phyloP scores from a whole-genome alignment of 768 basidiomycete genomes.

The Phlebiopsis gigantea region DNA sequence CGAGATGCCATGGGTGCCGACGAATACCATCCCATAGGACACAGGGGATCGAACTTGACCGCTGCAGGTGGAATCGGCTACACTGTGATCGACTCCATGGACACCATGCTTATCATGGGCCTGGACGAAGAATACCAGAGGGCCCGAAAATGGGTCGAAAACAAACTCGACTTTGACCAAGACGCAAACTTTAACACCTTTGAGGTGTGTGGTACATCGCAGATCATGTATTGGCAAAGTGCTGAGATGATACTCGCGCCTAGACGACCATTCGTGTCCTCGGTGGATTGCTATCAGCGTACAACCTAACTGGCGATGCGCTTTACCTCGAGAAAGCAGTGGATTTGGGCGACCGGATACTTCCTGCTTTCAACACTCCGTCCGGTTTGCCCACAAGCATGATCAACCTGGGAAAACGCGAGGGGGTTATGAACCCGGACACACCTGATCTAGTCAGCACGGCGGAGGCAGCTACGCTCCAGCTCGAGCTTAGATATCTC shows the following conservation, averaged over 20 bases:
- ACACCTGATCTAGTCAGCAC: conserved; percentile 64
- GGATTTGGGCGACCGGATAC: conserved; percentile 82
- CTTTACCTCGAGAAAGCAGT: conserved; percentile 72
- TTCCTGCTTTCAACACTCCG: conserved; percentile 77
- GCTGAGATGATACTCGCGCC: background rate
- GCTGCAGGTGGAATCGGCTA: conserved; percentile 78
- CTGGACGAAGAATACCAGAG: conserved; percentile 73
- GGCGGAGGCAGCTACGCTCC: conserved; percentile 84
- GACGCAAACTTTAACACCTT: conserved; percentile 85
- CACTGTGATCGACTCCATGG: conserved; percentile 83
- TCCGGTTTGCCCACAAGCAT: conserved; percentile 78
- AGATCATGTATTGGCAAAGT: background rate
- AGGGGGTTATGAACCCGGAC: conserved; percentile 57
- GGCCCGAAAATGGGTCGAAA: conserved; percentile 72
- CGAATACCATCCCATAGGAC: conserved; percentile 84
- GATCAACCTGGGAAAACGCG: conserved; percentile 61
- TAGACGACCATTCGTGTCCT: conserved; percentile 91
- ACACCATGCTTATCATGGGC: conserved; percentile 84
- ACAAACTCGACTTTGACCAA: conserved; percentile 66
- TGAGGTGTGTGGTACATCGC: conserved; percentile 50
- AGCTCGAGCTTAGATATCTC: conserved; percentile 91
- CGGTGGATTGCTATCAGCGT: conserved; percentile 84
- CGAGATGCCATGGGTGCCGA: conserved; percentile 87
- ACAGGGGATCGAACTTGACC: conserved; percentile 73
- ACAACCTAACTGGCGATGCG: conserved; percentile 68